A percentile compares a stretch with the other conserved stretches of the same genome.
These are phyloP conservation scores for Metschnikowia bowlesiae DNA, from an alignment of 805 yeast genomes.

Conservation along the genomic window DNA sequence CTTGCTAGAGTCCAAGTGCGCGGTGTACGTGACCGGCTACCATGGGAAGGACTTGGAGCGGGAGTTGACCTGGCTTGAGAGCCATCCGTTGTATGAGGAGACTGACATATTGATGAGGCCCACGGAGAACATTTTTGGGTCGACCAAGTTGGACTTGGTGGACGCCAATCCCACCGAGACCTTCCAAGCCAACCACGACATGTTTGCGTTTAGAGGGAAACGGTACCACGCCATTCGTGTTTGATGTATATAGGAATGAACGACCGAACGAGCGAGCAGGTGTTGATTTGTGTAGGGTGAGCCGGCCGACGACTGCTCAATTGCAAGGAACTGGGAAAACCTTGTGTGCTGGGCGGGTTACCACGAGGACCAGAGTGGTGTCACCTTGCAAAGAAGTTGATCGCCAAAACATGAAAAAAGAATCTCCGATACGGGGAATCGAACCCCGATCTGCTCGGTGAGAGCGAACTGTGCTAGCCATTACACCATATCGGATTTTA, in stretches of 20 bases:
- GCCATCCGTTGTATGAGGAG: slow-evolving; percentile 57
- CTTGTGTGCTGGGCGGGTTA: no score
- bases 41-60: slow-evolving; percentile 66
- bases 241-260: slow-evolving; percentile 7
- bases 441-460: slow-evolving; percentile 22
- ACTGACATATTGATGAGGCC: slow-evolving; percentile 78
- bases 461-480: slow-evolving; percentile 21
- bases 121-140: slow-evolving; percentile 67
- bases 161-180: slow-evolving; percentile 91
- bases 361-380: no score
- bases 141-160: slow-evolving; percentile 92
- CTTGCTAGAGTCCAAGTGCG: slow-evolving; percentile 87
- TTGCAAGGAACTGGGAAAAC: background rate
- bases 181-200: slow-evolving; percentile 83
- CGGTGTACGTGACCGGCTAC: slow-evolving; percentile 85
- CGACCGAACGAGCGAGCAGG: background rate
- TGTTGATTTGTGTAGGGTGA: no score
- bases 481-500: slow-evolving; percentile 16
- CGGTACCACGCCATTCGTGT: slow-evolving; percentile 78
- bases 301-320: no score
- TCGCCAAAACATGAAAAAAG: background rate
- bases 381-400: background rate
- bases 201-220: slow-evolving; percentile 94
- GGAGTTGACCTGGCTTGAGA: slow-evolving; percentile 70
- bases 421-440: slow-evolving; percentile 19